phyloP scores from a whole-genome alignment of 1,284 basidiomycete species.

The Naganishia cerealis region DNA sequence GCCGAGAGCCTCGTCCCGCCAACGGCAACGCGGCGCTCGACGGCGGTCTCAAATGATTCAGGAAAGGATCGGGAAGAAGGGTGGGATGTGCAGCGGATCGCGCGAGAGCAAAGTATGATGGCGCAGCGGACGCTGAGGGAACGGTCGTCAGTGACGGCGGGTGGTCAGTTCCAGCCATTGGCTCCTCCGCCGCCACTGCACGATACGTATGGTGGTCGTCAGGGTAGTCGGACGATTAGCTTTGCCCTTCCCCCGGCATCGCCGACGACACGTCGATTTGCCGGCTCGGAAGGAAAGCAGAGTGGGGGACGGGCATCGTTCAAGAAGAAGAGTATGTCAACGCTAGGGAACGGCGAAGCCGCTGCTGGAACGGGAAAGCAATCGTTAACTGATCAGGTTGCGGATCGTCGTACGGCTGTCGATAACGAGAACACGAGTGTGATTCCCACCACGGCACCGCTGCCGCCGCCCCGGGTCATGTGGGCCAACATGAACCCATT shows the following conservation, averaged over 20 bases:
- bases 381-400: too few species aligned
- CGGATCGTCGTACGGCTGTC: not conserved
- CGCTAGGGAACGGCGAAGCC: not conserved
- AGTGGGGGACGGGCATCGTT: not conserved
- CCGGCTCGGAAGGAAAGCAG: not conserved
- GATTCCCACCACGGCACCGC: not conserved
- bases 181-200: not conserved
- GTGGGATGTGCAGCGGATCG: slow-evolving; percentile 7
- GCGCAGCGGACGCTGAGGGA: not conserved
- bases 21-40: not conserved
- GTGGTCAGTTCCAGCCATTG: too few species aligned
- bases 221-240: not conserved
- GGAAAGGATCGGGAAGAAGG: not conserved
- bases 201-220: not conserved
- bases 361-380: too few species aligned
- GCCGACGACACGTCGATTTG: not conserved
- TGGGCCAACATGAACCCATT: slow-evolving; percentile 6
- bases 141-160: not conserved
- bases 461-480: not conserved
- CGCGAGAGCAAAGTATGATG: not conserved
- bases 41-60: not conserved
- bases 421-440: not conserved
- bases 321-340: not conserved
- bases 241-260: not conserved
- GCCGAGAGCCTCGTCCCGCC: not conserved